Evolutionary conservation across 139 green algal genomes (phyloP), one percentile per base, ranked within the genome.

Genomic region (Volvox africanus): DNA sequence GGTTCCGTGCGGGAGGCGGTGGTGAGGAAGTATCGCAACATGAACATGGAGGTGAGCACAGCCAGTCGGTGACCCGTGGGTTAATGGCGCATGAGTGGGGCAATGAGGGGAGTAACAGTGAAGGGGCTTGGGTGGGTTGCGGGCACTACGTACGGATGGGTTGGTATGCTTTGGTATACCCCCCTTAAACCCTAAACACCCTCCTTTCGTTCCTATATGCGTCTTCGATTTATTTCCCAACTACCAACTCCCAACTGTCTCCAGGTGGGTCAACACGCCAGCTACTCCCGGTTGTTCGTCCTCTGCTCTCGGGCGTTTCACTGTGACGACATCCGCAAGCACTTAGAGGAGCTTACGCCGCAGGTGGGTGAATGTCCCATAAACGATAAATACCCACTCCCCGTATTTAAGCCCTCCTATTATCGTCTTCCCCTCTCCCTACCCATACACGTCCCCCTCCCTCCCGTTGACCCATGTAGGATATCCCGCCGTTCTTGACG

Each of bases 11-110:
- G 96, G 28, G 98, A 99, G 93, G 93, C 93, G 61, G 88, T 98
- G 78, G 85, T 94, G 33, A 92, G 96, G 1, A 94, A 95, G 89
- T 98, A 98, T 94, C 92, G 93, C 78, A 99, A 99, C 93, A 94
- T 93, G 36, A 95, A 98, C 94, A 96, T 98, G 94, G 95, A 95
- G 88, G 95, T 96, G 0, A 33, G 90, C n/a, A n/a, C n/a, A n/a
- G n/a, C n/a, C n/a, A n/a, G n/a, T n/a, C n/a, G n/a, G n/a, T n/a
- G n/a, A n/a, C n/a, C n/a, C n/a, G n/a, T n/a, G n/a, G n/a, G n/a
- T n/a, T n/a, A n/a, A n/a, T n/a, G n/a, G n/a, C n/a, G n/a, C n/a
- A n/a, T n/a, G n/a, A n/a, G n/a, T n/a, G n/a, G n/a, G n/a, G n/a
- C n/a, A n/a, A n/a, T n/a, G n/a, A n/a, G n/a, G n/a, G n/a, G n/a